phyloP scores from a whole-genome alignment of 2,329 filamentous ascomycete species.

The Xylaria sp. region DNA sequence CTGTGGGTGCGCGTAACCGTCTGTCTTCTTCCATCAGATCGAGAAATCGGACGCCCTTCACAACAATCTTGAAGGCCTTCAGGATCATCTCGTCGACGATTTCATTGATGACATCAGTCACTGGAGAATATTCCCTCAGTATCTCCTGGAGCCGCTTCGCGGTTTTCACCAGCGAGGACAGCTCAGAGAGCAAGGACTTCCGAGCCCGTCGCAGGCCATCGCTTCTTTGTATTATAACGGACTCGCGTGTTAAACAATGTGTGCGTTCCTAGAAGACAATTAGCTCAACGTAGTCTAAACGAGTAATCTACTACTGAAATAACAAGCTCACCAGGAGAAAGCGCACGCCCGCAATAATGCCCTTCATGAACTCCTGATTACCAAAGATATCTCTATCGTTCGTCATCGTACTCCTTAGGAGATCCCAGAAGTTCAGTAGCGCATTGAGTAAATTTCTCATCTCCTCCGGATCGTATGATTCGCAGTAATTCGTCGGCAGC shows the following conservation, averaged over 20 bases:
- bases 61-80: constrained; percentile 93
- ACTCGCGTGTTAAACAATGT: constrained; percentile 83
- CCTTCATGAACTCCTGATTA: constrained; percentile 92
- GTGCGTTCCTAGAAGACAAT: constrained; percentile 72
- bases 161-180: constrained; percentile 86
- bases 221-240: constrained; percentile 71
- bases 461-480: constrained; percentile 86
- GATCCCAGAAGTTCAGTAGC: constrained; percentile 88
- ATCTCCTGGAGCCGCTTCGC: constrained; percentile 83
- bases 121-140: constrained; percentile 53
- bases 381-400: constrained; percentile 79
- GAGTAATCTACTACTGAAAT: not conserved
- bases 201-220: constrained; percentile 77
- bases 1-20: constrained; percentile 50
- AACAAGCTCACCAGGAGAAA: constrained; percentile 74
- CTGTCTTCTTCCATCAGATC: constrained; percentile 77
- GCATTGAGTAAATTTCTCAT: constrained; percentile 85
- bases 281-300: constrained; percentile 3
- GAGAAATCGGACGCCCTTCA: constrained; percentile 83
- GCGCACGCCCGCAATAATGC: constrained; percentile 89
- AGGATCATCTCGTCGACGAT: constrained; percentile 91
- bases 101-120: constrained; percentile 66
- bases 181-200: constrained; percentile 85
- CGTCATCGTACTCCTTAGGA: constrained; percentile 76
- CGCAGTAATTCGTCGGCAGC: constrained; percentile 98